Percentiles rank a stretch among this genome's conserved stretches.
Evolutionary conservation across 352 stramenopile species (phyloP).

Genomic region (Phytophthora sansomeana): DNA sequence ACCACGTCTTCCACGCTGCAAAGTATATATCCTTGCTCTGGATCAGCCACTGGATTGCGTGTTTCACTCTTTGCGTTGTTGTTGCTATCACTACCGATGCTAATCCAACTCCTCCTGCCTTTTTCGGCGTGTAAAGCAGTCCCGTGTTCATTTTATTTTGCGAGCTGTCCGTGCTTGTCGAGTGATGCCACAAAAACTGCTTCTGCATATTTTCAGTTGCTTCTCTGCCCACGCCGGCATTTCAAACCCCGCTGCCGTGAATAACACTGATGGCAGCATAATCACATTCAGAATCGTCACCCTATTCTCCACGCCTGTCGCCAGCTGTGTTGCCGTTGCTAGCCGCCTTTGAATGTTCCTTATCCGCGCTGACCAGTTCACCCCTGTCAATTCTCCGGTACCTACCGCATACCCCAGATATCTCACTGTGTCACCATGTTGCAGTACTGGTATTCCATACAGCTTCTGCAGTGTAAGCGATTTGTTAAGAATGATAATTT

Average conservation of each 20-base stretch:
- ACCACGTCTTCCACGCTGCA: neutral
- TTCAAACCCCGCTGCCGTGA: neutral
- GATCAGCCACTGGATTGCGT: neutral
- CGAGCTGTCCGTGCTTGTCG: neutral
- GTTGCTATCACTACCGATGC: neutral
- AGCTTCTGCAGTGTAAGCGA: too few relatives aligned
- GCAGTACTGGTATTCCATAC: neutral
- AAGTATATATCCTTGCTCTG: neutral
- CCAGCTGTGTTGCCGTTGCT: neutral
- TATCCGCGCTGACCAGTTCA: neutral
- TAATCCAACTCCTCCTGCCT: slow-evolving; percentile 1
- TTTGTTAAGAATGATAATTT: neutral
- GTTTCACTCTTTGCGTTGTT: slow-evolving; percentile 2
- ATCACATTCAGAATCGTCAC: neutral
- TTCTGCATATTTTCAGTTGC: neutral
- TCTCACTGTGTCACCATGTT: neutral
- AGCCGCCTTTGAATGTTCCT: neutral
- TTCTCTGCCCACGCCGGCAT: neutral
- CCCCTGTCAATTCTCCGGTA: neutral
- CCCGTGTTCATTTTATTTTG: slow-evolving; percentile 4
- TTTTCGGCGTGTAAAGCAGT: neutral
- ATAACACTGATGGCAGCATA: neutral
- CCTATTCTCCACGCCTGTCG: neutral
- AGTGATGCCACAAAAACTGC: neutral
- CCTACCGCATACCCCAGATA: neutral